Base-by-base conservation (phyloP, 2,329 filamentous ascomycete genomes). In the Fusarium austroafricanum region DNA sequence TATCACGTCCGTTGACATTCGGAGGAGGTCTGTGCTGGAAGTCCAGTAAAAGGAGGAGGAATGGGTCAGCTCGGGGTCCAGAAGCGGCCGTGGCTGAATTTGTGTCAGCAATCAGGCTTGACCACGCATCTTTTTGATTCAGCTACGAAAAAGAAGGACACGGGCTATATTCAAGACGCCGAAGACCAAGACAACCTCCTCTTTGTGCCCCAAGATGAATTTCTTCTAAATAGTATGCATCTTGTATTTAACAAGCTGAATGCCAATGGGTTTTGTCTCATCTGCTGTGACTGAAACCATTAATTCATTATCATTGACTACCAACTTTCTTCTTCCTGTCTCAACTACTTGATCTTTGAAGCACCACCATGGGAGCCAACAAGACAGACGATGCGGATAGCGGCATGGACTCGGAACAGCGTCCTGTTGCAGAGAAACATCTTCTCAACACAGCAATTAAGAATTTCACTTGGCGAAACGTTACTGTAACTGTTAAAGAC, bases 401-500 rank as follows among this genome's bases (percentile, higher is more conserved):
- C 8, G 50, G 28, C 18, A 74, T 73, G 68, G 73, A 76, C 44
- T 57, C 57, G 2, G 74, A 76, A 47, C 65, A 71, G 47, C 54
- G 53, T 29, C 63, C 71, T 11, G 71, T 74, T n/a, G 73, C 75
- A 20, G 78, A 81, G 43, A 82, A 83, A 44, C 85, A 89, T 68
- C 79, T 91, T 21, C 79, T 81, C 43, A 94, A 94, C 78, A 84
- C 85, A 17, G 85, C 85, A 1, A 87, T 94, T 39, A 81, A 83
- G 28, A 87, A 79, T 70, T 87, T 93, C 68, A 83, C 86, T 5
- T 95, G 92, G 91, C 81, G 83, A 45, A 82, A 84, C 54, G 81
- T 94, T 50, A 89, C 84, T 0, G 92, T 94, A 46, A 89, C 85
- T 0, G 91, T 95, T 67, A 92, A 92, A 71, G 91, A 94, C 76